Conservation (phyloP, 129 eudicot genomes). For the Ambrosia artemisiifolia region DNA sequence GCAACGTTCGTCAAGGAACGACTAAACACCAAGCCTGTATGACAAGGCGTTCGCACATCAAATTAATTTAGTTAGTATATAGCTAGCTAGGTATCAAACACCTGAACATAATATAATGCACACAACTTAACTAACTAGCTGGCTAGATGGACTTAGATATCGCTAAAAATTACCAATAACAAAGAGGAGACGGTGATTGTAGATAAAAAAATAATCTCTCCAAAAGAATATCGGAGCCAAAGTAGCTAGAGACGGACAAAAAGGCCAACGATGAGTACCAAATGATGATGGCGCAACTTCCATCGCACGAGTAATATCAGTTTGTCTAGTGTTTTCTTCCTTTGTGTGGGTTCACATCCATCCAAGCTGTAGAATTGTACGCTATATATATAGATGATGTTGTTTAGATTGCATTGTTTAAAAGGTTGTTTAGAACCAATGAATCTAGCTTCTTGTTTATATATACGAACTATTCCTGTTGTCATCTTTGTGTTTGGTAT, state of each 20-base stretch:
- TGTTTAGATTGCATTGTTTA: not conserved
- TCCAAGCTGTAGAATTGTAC: too few relatives aligned
- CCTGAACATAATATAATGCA: not conserved
- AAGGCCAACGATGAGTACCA: constrained; percentile 2
- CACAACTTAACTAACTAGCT: not conserved
- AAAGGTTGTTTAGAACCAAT: not conserved
- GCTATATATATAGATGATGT: too few relatives aligned
- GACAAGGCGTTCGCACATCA: not conserved
- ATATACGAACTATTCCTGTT: too few relatives aligned
- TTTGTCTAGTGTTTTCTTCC: not conserved
- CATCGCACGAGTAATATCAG: constrained; percentile 1
- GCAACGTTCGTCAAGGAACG: not conserved
- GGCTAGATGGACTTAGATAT: not conserved
- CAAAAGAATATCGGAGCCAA: not conserved
- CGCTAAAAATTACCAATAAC: not conserved
- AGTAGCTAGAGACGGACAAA: not conserved
- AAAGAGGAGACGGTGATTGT: not conserved
- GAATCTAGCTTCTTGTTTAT: not conserved
- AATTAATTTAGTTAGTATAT: not conserved
- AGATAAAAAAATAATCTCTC: constrained; percentile 5
- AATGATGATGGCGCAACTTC: constrained; percentile 4
- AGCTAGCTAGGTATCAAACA: too few relatives aligned
- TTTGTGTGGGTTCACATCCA: too few relatives aligned
- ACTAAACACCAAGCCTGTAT: not conserved
- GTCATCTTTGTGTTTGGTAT: not conserved